phyloP scores from a whole-genome alignment of 495 filamentous ascomycete genomes.

The Xylaria scruposa region DNA sequence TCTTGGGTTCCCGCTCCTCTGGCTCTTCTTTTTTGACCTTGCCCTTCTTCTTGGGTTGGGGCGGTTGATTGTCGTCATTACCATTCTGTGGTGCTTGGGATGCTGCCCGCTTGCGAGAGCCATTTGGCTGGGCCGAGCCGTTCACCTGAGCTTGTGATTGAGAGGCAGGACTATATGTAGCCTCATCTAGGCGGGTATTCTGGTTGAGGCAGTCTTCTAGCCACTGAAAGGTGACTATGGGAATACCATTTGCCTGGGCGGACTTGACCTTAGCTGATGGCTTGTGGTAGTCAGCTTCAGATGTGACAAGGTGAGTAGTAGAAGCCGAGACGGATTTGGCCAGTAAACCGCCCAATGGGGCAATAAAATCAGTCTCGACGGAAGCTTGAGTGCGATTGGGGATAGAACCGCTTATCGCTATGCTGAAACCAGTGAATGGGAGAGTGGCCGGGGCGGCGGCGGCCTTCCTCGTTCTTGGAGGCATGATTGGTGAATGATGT shows the following conservation, averaged over 20 bases:
- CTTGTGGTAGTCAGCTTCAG: conserved; percentile 59
- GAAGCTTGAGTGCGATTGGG: conserved; percentile 57
- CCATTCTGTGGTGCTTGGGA: conserved; percentile 32
- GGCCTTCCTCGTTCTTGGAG: conserved; percentile 30
- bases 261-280: conserved; percentile 55
- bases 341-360: conserved; percentile 57
- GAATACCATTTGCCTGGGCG: conserved; percentile 55
- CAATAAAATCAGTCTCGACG: conserved; percentile 51
- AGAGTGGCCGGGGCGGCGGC: conserved; percentile 33
- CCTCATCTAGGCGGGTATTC: conserved; percentile 52
- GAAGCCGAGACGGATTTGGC: conserved; percentile 51
- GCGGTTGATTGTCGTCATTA: conserved; percentile 36
- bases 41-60: conserved; percentile 43
- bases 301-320: conserved; percentile 68
- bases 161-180: conserved; percentile 37
- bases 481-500: conserved; percentile 10
- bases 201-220: conserved; percentile 58
- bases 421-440: conserved; percentile 51
- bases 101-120: conserved; percentile 35
- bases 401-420: conserved; percentile 69
- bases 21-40: conserved; percentile 12
- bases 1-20: conserved; percentile 23
- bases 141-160: conserved; percentile 32
- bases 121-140: conserved; percentile 32
- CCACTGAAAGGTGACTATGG: conserved; percentile 69